Base-by-base conservation (phyloP, 1,284 basidiomycete genomes). In the Austroboletus niveus region DNA sequence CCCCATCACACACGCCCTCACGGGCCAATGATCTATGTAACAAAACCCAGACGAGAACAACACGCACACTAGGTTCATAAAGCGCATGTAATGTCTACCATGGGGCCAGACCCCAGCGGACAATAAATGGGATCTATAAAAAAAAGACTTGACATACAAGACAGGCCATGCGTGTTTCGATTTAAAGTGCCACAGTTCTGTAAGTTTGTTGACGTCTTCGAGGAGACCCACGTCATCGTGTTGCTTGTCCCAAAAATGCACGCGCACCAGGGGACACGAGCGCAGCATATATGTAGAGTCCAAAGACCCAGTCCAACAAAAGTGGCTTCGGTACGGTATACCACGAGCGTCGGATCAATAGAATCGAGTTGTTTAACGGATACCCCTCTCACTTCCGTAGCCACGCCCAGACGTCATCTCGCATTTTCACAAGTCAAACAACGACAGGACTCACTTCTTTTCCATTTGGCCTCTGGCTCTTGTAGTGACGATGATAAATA, bases 401-500 rank as follows among this genome's bases (percentile, higher is more conserved):
- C 85, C 79, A 68, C 45, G 69, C 35, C 17, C 35, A 55, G n/a
- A 45, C 49, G 32, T 59, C 49, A 52, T 45, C 14, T 32, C 36
- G 27, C n/a, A 31, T n/a, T 11, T 22, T 17, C 17, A 39, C 5
- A 1, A 2, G 17, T 5, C 12, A 20, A 32, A 50, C 4, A 17
- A 45, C 14, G 8, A 9, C 0, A 14, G 22, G 22, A 74, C 82
- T 61, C 69, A 89, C 87, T 89, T 64, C 83, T 75, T 66, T 85
- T 88, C 97, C 97, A 99, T 70, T 99, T 99, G 2, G 94, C 94
- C 68, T 98, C 95, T 1, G 97, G 97, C 65, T 99, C 97, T 70
- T 99, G 97, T 39, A 99, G 73, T 20, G 99, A 75, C 0, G 95
- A 97, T 1, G 95, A 96, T 68, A 99, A 99, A 70, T 99, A 96